A percentile compares a stretch with the other conserved stretches of the same genome.
Evolutionary conservation across 2,329 filamentous ascomycete species (phyloP).

Genomic region (Pseudogymnoascus sp.): DNA sequence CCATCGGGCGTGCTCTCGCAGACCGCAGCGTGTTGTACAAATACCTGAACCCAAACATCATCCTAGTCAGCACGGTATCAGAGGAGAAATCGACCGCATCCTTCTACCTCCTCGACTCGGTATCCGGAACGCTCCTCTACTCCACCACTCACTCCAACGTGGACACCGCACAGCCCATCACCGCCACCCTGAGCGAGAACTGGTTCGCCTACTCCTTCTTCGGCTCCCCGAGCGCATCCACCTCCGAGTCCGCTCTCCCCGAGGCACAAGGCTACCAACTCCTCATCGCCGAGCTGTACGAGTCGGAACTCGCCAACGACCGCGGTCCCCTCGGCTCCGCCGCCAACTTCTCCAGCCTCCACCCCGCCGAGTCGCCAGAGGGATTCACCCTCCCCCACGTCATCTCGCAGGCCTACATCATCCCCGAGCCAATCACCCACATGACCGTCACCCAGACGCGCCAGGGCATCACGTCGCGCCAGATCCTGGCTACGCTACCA

Average conservation of each 20-base stretch:
- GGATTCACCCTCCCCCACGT: constrained; percentile 60
- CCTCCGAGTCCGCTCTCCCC: constrained; percentile 45
- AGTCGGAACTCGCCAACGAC: constrained; percentile 75
- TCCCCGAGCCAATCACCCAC: constrained; percentile 68
- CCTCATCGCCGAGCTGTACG: constrained; percentile 80
- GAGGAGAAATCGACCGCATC: constrained; percentile 52
- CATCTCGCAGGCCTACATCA: constrained; percentile 70
- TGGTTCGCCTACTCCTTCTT: constrained; percentile 87
- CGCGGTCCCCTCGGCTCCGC: constrained; percentile 66
- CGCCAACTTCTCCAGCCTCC: constrained; percentile 69
- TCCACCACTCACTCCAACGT: constrained; percentile 64
- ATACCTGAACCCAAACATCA: constrained; percentile 82
- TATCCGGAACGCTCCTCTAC: constrained; percentile 74
- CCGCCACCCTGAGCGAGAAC: constrained; percentile 81
- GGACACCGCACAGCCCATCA: constrained; percentile 64
- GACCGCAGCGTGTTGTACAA: constrained; percentile 95
- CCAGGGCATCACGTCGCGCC: constrained; percentile 81
- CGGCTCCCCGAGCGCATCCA: constrained; percentile 48
- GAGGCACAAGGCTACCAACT: constrained; percentile 77
- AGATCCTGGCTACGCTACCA: constrained; percentile 72
- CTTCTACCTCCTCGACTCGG: constrained; percentile 74
- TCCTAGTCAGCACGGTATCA: constrained; percentile 64
- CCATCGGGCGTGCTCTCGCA: constrained; percentile 87
- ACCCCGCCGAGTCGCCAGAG: constrained; percentile 50
- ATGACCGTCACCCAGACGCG: constrained; percentile 81